phyloP scores from a whole-genome alignment of 176 grass and related monocot genomes.

The Triticum turgidum region DNA sequence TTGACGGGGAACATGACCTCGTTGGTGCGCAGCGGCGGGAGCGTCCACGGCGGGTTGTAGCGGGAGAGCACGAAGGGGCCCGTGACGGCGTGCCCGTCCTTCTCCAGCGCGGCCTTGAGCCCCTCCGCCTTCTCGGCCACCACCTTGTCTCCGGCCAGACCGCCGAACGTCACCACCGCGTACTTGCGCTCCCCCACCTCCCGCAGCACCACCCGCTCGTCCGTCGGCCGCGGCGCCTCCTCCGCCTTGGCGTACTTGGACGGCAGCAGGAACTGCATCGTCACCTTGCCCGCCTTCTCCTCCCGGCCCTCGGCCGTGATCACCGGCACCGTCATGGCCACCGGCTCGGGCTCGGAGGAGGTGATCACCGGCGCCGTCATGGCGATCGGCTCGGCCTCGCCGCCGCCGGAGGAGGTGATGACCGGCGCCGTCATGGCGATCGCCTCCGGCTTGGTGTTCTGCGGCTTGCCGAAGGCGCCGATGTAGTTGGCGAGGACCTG shows the following conservation, averaged over 20 bases:
- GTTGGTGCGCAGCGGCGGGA: conserved; percentile 90
- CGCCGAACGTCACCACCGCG: conserved; percentile 69
- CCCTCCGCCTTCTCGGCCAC: conserved; percentile 68
- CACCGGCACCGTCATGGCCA: conserved; percentile 81
- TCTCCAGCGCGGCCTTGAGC: conserved; percentile 73
- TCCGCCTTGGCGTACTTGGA: conserved; percentile 62
- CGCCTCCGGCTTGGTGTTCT: conserved; percentile 80
- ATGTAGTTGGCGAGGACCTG: conserved; percentile 84
- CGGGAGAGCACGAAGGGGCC: conserved; percentile 70
- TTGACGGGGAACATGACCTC: conserved; percentile 90
- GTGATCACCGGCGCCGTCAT: conserved; percentile 91
- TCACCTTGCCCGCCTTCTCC: conserved; percentile 33
- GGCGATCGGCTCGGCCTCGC: conserved; percentile 46
- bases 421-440: conserved; percentile 88
- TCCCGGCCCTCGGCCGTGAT: conserved; percentile 43
- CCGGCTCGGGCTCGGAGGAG: conserved; percentile 48
- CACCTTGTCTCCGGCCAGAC: conserved; percentile 55
- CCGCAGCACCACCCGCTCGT: conserved; percentile 76
- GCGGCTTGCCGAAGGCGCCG: conserved; percentile 71
- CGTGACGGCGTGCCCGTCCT: conserved; percentile 48
- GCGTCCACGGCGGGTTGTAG: conserved; percentile 89
- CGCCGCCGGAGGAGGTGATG: conserved; percentile 38
- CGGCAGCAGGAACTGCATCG: conserved; percentile 88
- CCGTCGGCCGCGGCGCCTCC: conserved; percentile 74
- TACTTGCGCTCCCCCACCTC: conserved; percentile 68